Conservation (phyloP, 108 stramenopile genomes). For the Pinguiococcus pyrenoidosus region DNA sequence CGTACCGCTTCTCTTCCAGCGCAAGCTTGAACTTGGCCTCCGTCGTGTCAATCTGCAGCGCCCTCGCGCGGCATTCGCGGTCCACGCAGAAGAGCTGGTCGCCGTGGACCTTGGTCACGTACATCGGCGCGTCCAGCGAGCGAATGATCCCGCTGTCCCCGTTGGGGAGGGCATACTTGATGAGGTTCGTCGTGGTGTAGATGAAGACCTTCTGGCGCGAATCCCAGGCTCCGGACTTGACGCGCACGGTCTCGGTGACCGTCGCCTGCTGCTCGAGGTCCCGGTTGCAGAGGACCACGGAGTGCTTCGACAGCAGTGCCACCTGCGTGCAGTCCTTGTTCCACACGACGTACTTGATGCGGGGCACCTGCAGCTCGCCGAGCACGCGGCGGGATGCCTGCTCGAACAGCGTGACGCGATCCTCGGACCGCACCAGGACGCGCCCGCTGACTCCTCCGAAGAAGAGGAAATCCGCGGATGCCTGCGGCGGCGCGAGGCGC, state of each 20-base stretch:
- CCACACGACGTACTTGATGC: constrained; percentile 89
- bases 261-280: constrained; percentile 87
- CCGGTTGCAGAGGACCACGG: constrained; percentile 73
- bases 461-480: constrained; percentile 68
- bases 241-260: constrained; percentile 84
- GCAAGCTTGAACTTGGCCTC: constrained; percentile 87
- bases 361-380: constrained; percentile 81
- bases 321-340: constrained; percentile 65
- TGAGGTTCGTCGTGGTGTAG: constrained; percentile 92
- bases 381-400: constrained; percentile 84
- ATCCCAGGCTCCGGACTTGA: constrained; percentile 95
- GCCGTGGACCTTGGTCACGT: constrained; percentile 73
- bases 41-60: constrained; percentile 81
- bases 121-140: constrained; percentile 81
- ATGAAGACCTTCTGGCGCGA: constrained; percentile 69
- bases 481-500: constrained; percentile 69
- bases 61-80: constrained; percentile 76
- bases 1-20: constrained; percentile 52
- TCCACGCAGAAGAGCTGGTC: constrained; percentile 82
- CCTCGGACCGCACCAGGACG: constrained; percentile 76
- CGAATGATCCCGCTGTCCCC: constrained; percentile 95
- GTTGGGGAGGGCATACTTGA: constrained; percentile 89
- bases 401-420: constrained; percentile 88
- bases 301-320: constrained; percentile 82
- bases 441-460: constrained; percentile 86